These are phyloP conservation scores for Helotiales sp. DNA, from an alignment of 2,329 filamentous ascomycete species.

Conservation along the genomic window DNA sequence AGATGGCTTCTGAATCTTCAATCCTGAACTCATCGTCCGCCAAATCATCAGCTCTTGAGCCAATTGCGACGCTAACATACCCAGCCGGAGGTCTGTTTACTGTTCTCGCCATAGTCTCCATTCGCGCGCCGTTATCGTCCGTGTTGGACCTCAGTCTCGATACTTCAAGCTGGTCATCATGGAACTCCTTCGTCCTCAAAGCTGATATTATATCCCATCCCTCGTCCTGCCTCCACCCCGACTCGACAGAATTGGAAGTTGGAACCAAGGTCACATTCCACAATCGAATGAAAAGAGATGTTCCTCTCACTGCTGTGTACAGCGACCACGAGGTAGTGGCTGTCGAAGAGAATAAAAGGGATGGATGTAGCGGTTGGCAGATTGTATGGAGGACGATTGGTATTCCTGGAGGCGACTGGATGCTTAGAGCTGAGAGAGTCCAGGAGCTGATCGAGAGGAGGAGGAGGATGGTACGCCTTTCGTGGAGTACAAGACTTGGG, in stretches of 20 bases:
- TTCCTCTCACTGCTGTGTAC: background rate
- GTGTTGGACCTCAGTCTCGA: slow-evolving; percentile 11
- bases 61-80: slow-evolving; percentile 12
- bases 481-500: slow-evolving; percentile 5
- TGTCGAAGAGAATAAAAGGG: slow-evolving; percentile 1
- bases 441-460: slow-evolving; percentile 3
- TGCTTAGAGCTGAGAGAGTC: slow-evolving; percentile 4
- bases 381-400: slow-evolving; percentile 12
- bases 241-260: background rate
- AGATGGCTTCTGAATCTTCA: background rate
- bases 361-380: background rate
- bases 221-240: background rate
- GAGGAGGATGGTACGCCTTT: slow-evolving; percentile 2
- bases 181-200: slow-evolving; percentile 60
- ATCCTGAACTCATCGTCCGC: background rate
- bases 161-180: slow-evolving; percentile 12
- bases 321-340: slow-evolving; percentile 6
- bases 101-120: slow-evolving; percentile 3
- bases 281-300: slow-evolving; percentile 3
- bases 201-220: slow-evolving; percentile 52
- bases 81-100: slow-evolving; percentile 5
- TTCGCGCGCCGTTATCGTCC: slow-evolving; percentile 1
- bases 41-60: background rate
- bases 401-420: slow-evolving; percentile 1
- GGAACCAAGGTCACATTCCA: slow-evolving; percentile 5